Evolutionary conservation across 805 yeast genomes (phyloP).

Genomic region (Candida germanica): DNA sequence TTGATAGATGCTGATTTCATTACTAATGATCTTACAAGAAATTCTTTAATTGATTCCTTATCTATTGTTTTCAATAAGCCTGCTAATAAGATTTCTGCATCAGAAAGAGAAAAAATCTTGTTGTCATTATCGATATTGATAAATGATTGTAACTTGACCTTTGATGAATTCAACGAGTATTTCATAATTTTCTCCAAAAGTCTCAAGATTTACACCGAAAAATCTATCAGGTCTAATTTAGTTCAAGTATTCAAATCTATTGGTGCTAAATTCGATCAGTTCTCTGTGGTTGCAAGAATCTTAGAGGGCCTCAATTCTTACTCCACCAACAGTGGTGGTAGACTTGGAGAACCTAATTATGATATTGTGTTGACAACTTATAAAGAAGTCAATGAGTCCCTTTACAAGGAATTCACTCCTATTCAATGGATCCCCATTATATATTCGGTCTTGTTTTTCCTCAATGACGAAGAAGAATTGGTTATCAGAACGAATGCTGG

Average conservation of each 20-base stretch:
- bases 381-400: constrained; percentile 56
- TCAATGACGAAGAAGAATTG: constrained; percentile 75
- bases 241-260: constrained; percentile 58
- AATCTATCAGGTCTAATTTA: constrained; percentile 58
- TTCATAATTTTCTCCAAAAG: constrained; percentile 53
- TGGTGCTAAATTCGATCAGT: constrained; percentile 49
- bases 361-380: constrained; percentile 70
- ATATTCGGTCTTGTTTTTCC: constrained; percentile 62
- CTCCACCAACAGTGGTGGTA: constrained; percentile 36
- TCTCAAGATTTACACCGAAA: constrained; percentile 57
- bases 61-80: constrained; percentile 61
- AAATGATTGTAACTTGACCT: constrained; percentile 49
- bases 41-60: constrained; percentile 53
- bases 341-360: constrained; percentile 76
- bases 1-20: constrained; percentile 59
- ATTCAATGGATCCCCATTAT: constrained; percentile 79
- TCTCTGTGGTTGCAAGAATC: constrained; percentile 45
- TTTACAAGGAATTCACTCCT: constrained; percentile 42
- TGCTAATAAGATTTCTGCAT: constrained; percentile 45
- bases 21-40: constrained; percentile 51
- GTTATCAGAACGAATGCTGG: constrained; percentile 78
- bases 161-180: constrained; percentile 46
- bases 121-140: constrained; percentile 56
- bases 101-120: constrained; percentile 56
- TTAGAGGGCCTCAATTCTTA: constrained; percentile 68